Percentiles rank a stretch among this genome's conserved stretches.
Evolutionary conservation across 257 asterid species (phyloP).

Genomic region (Cruciata laevipes): DNA sequence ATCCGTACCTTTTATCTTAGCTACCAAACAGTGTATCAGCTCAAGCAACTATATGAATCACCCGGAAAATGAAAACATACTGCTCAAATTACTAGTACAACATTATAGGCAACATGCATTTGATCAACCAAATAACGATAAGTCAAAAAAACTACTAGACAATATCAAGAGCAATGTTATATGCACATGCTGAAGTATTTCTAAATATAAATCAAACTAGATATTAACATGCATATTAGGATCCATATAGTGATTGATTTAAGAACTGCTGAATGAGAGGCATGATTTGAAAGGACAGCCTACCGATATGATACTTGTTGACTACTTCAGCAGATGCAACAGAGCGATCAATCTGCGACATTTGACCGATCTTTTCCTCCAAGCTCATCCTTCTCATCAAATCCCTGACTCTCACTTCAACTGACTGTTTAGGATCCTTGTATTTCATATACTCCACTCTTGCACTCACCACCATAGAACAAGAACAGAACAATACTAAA

Average conservation of each 20-base stretch:
- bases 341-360: conserved; percentile 51
- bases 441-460: conserved; percentile 20
- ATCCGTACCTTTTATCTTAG: background rate
- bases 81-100: conserved; percentile 1
- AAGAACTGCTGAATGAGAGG: background rate
- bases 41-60: background rate
- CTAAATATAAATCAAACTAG: background rate
- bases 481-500: conserved; percentile 9
- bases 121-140: background rate
- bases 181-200: background rate
- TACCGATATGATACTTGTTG: conserved; percentile 46
- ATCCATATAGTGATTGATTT: background rate
- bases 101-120: background rate
- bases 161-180: background rate
- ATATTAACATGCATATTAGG: background rate
- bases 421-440: conserved; percentile 52
- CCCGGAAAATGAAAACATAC: conserved; percentile 3
- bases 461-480: conserved; percentile 6
- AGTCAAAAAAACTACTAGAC: background rate
- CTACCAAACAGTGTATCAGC: background rate
- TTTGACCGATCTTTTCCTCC: conserved; percentile 61
- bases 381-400: conserved; percentile 46
- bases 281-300: conserved; percentile 6
- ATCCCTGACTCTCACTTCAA: conserved; percentile 32
- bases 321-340: conserved; percentile 47